phyloP scores from a whole-genome alignment of 2,329 filamentous ascomycete genomes.

The Botrytis pseudocinerea region DNA sequence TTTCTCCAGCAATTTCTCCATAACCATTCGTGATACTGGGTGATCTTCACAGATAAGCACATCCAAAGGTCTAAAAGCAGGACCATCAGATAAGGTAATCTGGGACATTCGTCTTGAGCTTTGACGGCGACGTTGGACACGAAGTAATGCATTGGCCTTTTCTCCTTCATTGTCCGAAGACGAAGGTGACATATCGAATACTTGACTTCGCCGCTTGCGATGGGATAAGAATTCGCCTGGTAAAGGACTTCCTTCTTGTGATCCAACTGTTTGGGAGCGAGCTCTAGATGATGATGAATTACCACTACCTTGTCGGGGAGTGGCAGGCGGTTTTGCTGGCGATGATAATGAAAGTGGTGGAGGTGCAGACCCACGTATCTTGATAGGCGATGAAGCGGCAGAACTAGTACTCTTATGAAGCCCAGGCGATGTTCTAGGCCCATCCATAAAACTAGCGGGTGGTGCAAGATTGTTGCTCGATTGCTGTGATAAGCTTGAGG shows the following conservation, averaged over 20 bases:
- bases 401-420: conserved; percentile 60
- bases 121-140: conserved; percentile 92
- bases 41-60: conserved; percentile 97
- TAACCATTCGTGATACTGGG: conserved; percentile 94
- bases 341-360: conserved; percentile 54
- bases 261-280: conserved; percentile 89
- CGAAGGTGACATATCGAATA: conserved; percentile 94
- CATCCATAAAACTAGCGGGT: conserved; percentile 70
- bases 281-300: conserved; percentile 62
- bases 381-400: conserved; percentile 57
- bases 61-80: conserved; percentile 86
- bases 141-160: conserved; percentile 83
- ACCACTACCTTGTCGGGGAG: conserved; percentile 61
- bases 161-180: conserved; percentile 97
- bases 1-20: conserved; percentile 97
- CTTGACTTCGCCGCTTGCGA: conserved; percentile 87
- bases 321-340: conserved; percentile 59
- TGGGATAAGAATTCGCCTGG: conserved; percentile 69
- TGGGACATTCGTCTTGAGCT: conserved; percentile 93
- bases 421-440: conserved; percentile 61
- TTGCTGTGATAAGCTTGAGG: conserved; percentile 79
- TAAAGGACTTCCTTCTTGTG: conserved; percentile 81
- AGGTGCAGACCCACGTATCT: conserved; percentile 50
- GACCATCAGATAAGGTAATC: conserved; percentile 80
- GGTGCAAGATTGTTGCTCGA: conserved; percentile 65